A percentile compares a stretch with the other conserved stretches of the same genome.
Conservation (phyloP, 306 rosid species). For the Luffa aegyptiaca region DNA sequence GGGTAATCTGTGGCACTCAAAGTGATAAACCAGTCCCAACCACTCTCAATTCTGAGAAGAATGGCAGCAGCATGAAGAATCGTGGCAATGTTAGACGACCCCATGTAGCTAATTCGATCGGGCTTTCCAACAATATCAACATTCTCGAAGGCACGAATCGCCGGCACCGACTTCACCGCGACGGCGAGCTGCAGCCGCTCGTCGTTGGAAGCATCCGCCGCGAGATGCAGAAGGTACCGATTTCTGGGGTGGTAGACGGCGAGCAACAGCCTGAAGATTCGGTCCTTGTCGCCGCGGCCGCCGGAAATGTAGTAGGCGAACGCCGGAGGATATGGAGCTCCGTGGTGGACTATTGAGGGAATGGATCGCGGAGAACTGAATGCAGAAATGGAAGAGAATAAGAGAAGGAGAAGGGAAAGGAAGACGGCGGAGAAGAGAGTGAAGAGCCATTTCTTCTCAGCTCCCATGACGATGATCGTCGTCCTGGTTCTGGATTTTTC, state of each 20-base stretch:
- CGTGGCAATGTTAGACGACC: constrained; percentile 65
- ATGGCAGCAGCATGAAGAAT: constrained; percentile 72
- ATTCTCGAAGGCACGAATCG: constrained; percentile 70
- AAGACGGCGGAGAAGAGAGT: constrained; percentile 65
- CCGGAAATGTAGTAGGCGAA: constrained; percentile 80
- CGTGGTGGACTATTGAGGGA: constrained; percentile 54
- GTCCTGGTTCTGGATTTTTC: neutral
- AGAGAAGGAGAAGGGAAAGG: constrained; percentile 40
- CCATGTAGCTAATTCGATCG: constrained; percentile 71
- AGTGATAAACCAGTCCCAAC: constrained; percentile 86
- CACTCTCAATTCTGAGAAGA: constrained; percentile 59
- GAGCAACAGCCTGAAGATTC: constrained; percentile 72
- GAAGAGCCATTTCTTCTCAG: constrained; percentile 82
- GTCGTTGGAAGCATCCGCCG: constrained; percentile 51
- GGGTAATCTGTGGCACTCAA: constrained; percentile 86
- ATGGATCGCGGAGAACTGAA: constrained; percentile 61
- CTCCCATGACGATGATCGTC: constrained; percentile 44
- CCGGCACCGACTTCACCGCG: constrained; percentile 43
- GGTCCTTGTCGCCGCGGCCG: constrained; percentile 49
- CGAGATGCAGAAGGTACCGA: constrained; percentile 64
- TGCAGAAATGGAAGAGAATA: constrained; percentile 58
- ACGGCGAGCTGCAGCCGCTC: constrained; percentile 45
- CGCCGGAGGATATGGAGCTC: constrained; percentile 71
- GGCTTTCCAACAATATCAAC: constrained; percentile 81
- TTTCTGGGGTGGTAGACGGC: constrained; percentile 91